phyloP scores from a whole-genome alignment of 768 basidiomycete species.

The Lyophyllum decastes region DNA sequence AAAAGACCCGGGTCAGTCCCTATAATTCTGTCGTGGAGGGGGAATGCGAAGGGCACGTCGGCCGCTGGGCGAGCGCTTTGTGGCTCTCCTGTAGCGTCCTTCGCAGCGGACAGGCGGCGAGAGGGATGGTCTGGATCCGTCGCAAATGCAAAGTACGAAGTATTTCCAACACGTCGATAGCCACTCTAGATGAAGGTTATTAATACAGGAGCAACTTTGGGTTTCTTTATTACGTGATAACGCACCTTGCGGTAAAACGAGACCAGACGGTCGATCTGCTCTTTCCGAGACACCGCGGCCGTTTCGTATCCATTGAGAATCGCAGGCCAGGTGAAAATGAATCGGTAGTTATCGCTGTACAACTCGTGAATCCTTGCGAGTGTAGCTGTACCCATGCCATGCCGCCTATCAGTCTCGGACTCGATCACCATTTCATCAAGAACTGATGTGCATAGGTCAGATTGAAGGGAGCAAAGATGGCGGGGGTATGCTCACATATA shows the following conservation, averaged over 20 bases:
- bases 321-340: not conserved
- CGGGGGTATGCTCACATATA: not conserved
- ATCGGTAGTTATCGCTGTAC: not conserved
- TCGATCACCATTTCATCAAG: not conserved
- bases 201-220: no score
- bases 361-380: not conserved
- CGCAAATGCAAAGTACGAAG: not conserved
- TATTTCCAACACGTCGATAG: not conserved
- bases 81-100: not conserved
- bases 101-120: not conserved
- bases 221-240: no score
- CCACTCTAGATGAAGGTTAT: not conserved
- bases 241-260: not conserved
- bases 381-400: not conserved
- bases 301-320: not conserved
- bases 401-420: not conserved
- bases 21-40: not conserved
- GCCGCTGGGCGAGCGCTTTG: not conserved
- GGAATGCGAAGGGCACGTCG: not conserved
- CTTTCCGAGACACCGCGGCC: not conserved
- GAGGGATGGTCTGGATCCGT: not conserved
- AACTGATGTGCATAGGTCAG: not conserved
- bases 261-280: not conserved
- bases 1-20: not conserved
- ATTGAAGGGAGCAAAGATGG: not conserved